Base-by-base conservation (phyloP, 345 rosid genomes). In the Syzygium jambos region DNA sequence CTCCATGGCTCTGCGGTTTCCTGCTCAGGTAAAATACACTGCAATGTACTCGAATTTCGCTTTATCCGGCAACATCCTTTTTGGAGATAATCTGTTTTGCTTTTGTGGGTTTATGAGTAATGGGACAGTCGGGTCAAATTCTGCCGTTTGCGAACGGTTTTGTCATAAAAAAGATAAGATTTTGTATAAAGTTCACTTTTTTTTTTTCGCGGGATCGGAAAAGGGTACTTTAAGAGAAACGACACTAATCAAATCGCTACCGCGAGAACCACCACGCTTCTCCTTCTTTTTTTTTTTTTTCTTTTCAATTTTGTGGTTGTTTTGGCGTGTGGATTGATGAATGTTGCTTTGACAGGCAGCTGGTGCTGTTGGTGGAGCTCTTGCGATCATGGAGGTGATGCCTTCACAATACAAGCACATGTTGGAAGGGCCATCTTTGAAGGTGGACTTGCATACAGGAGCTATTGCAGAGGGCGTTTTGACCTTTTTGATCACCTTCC, bases 331-430 rank as follows among this genome's bases (percentile, higher is more conserved):
- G 59, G n/a, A 6, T 15, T 52, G 34, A 5, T 17, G 43, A 84
- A 73, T 78, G 15, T 68, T 38, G 51, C 56, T 78, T 77, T 91
- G 86, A 34, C 94, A 96, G 99, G 98, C 99, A 17, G 93, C 91
- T 9, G 99, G 99, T 84, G 99, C 99, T n/a, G 97, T 91, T 82
- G 99, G 94, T 46, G 99, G 99, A 84, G 99, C 95, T 19, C 49
- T 93, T 92, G 95, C 98, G 13, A 91, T 96, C 73, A 87, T 92
- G 95, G 95, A 95, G 94, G 92, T 93, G 88, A 93, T 96, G 89
- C 99, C 99, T 22, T 87, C 59, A 16, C 92, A 95, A 55, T 95
- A 93, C 88, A 96, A 93, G 90, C 90, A 95, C 87, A 93, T 93
- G 98, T 88, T 98, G 55, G 96, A 89, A 29, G 98, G 94, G 2